Percentiles rank a stretch among this genome's conserved stretches.
phyloP scores from a whole-genome alignment of 2,329 filamentous ascomycete genomes.

The Pezicula carpinea region DNA sequence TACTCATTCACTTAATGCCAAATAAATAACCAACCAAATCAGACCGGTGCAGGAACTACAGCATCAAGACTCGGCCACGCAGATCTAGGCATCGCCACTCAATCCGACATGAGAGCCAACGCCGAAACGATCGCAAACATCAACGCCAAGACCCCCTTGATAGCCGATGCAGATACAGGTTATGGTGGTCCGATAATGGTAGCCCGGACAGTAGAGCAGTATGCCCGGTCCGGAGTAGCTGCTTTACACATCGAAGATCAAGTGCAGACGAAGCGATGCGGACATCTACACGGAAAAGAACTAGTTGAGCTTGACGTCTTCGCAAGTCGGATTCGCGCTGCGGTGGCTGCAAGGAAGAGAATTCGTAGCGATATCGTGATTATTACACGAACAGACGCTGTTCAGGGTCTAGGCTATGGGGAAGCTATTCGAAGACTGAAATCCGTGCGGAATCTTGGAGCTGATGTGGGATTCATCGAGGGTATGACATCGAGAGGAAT shows the following conservation, averaged over 20 bases:
- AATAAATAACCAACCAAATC: not conserved
- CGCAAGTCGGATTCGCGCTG: conserved; percentile 49
- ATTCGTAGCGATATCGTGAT: conserved; percentile 54
- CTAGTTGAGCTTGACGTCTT: conserved; percentile 47
- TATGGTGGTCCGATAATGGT: conserved; percentile 50
- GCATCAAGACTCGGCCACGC: conserved; percentile 43
- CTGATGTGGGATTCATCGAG: conserved; percentile 57
- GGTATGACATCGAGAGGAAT: conserved; percentile 49
- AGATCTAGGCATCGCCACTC: conserved; percentile 44
- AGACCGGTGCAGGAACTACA: conserved; percentile 47
- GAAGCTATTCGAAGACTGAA: conserved; percentile 47
- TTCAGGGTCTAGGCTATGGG: conserved; percentile 52
- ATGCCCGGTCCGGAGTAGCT: conserved; percentile 51
- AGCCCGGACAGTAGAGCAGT: conserved; percentile 45
- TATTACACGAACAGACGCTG: conserved; percentile 60
- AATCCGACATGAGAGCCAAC: conserved; percentile 48
- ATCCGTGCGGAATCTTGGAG: conserved; percentile 47
- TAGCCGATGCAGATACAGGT: conserved; percentile 49
- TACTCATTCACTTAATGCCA: not conserved
- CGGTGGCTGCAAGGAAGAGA: conserved; percentile 42
- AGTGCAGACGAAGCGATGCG: conserved; percentile 59
- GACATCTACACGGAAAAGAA: conserved; percentile 57
- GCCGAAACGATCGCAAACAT: conserved; percentile 49
- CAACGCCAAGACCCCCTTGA: conserved; percentile 40
- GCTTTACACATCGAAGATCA: conserved; percentile 61